Percentiles rank a stretch among this genome's conserved stretches.
Conservation (phyloP, 805 yeast genomes). For the Candida odintsovae region DNA sequence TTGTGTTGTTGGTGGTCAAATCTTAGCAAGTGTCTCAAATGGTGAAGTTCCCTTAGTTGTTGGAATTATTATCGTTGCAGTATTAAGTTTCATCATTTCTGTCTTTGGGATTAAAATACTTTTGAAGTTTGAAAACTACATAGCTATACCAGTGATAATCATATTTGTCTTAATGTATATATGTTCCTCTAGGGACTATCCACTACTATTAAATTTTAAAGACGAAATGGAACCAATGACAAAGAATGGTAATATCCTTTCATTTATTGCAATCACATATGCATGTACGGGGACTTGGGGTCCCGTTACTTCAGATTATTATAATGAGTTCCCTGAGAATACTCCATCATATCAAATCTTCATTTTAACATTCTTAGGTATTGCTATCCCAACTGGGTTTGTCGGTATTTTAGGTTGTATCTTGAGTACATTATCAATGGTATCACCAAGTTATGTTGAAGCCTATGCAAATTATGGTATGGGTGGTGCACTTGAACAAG, state of each 20-base stretch:
- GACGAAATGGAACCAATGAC: constrained; percentile 34
- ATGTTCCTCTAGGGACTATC: constrained; percentile 44
- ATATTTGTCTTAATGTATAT: constrained; percentile 67
- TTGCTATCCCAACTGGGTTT: constrained; percentile 64
- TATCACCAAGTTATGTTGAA: constrained; percentile 48
- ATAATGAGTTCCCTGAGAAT: constrained; percentile 70
- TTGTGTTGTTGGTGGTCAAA: constrained; percentile 84
- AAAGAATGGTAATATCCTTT: constrained; percentile 58
- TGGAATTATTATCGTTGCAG: constrained; percentile 69
- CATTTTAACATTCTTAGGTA: constrained; percentile 57
- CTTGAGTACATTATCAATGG: constrained; percentile 58
- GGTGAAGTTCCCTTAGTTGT: constrained; percentile 63
- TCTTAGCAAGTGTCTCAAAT: constrained; percentile 58
- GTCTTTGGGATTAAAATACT: constrained; percentile 75
- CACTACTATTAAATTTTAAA: constrained; percentile 24
- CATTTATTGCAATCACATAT: constrained; percentile 67
- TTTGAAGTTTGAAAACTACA: constrained; percentile 57
- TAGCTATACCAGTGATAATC: constrained; percentile 64
- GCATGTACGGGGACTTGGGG: constrained; percentile 90
- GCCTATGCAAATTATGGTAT: constrained; percentile 56
- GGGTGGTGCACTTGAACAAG: constrained; percentile 67
- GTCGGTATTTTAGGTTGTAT: constrained; percentile 72
- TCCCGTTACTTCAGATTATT: constrained; percentile 78
- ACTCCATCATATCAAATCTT: constrained; percentile 52
- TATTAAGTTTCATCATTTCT: constrained; percentile 59